These are phyloP conservation scores for Ascochyta fabae DNA, from an alignment of 2,329 filamentous ascomycete genomes.

Conservation along the genomic window DNA sequence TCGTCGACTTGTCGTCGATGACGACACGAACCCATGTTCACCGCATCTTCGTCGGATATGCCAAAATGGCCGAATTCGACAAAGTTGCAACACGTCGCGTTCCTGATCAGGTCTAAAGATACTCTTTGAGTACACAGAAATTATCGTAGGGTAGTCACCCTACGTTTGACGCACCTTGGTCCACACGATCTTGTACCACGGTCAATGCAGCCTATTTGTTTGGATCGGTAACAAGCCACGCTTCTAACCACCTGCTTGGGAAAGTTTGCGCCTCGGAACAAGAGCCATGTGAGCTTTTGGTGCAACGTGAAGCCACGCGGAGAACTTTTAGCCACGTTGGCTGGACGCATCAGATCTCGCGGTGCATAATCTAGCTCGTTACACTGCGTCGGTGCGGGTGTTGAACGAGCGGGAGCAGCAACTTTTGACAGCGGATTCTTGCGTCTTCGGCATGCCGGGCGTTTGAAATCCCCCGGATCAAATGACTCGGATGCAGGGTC, in stretches of 20 bases:
- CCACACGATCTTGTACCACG: slow-evolving; percentile 31
- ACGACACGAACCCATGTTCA: slow-evolving; percentile 19
- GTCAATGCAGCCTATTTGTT: slow-evolving; percentile 3
- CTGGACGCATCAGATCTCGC: slow-evolving; percentile 36
- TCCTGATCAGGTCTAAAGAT: slow-evolving; percentile 14
- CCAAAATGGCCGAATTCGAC: slow-evolving; percentile 8
- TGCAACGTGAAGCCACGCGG: slow-evolving; percentile 26
- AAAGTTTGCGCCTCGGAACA: slow-evolving; percentile 16
- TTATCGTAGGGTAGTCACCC: slow-evolving; percentile 31
- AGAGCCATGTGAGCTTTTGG: slow-evolving; percentile 31
- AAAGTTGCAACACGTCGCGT: slow-evolving; percentile 15
- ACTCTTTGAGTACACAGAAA: slow-evolving; percentile 5
- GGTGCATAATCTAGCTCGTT: slow-evolving; percentile 46
- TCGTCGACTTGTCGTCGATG: slow-evolving; percentile 19
- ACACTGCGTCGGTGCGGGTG: slow-evolving; percentile 24
- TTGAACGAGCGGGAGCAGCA: slow-evolving; percentile 23
- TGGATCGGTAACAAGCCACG: slow-evolving; percentile 8
- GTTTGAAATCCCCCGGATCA: neutral
- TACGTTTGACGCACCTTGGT: slow-evolving; percentile 19
- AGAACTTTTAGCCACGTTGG: slow-evolving; percentile 33
- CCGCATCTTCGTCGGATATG: slow-evolving; percentile 17
- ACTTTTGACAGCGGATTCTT: slow-evolving; percentile 24
- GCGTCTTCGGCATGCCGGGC: slow-evolving; percentile 6
- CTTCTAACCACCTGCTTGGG: slow-evolving; percentile 12
- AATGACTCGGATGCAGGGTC: slow-evolving; percentile 14